phyloP scores from a whole-genome alignment of 1,284 basidiomycete species.

The Veloboletus limbatus region DNA sequence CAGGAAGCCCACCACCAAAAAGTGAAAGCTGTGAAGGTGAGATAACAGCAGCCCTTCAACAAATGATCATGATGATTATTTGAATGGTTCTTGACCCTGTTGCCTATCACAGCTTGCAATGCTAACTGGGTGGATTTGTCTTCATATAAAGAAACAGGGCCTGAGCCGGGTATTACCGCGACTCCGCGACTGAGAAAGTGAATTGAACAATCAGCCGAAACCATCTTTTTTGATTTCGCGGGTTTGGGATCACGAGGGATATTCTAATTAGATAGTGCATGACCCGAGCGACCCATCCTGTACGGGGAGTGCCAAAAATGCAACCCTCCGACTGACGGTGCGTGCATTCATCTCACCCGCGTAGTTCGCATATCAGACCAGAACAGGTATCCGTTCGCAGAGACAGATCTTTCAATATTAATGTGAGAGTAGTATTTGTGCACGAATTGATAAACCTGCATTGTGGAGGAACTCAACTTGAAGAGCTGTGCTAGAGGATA shows the following conservation, averaged over 20 bases:
- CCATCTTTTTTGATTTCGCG: constrained; percentile 16
- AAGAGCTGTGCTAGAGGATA: not conserved
- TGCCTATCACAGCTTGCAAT: constrained; percentile 23
- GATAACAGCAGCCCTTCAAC: constrained; percentile 17
- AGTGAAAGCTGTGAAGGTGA: constrained; percentile 11
- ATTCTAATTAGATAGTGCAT: constrained; percentile 10
- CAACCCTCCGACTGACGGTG: constrained; percentile 1
- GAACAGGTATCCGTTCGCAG: constrained; percentile 3
- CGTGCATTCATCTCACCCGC: constrained; percentile 5
- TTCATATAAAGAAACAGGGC: constrained; percentile 12
- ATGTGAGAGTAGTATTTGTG: no score
- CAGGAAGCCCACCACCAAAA: constrained; percentile 11
- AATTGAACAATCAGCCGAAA: constrained; percentile 16
- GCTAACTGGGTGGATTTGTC: constrained; percentile 11
- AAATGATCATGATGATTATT: constrained; percentile 22
- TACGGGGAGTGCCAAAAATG: constrained; percentile 12
- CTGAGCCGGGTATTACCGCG: constrained; percentile 21
- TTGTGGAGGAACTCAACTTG: no score
- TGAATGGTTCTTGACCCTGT: constrained; percentile 29
- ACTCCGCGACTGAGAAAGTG: constrained; percentile 14
- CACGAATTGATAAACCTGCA: no score
- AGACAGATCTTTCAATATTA: not conserved
- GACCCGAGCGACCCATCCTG: no score
- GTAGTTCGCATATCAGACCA: constrained; percentile 5
- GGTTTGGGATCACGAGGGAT: constrained; percentile 17